A percentile compares a stretch with the other conserved stretches of the same genome.
Evolutionary conservation across 1,284 basidiomycete species (phyloP).

Genomic region (Sphaerobolus stellatus): DNA sequence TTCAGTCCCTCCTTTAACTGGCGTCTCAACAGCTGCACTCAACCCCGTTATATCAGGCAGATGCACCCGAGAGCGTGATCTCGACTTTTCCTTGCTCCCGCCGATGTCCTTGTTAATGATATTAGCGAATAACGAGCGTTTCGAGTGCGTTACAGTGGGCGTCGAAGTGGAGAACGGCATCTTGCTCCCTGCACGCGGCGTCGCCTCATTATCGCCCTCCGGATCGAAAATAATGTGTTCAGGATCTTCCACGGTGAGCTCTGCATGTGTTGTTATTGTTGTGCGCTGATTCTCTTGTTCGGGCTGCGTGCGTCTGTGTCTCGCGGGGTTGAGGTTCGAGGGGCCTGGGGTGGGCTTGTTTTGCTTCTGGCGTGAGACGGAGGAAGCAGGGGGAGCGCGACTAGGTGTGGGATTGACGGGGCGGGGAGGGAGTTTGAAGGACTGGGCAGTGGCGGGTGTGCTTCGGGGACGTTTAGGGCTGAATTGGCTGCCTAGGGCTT

Average conservation of each 20-base stretch:
- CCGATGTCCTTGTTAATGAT: slow-evolving; percentile 16
- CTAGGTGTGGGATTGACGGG: slow-evolving; percentile 6
- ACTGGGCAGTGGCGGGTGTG: slow-evolving; percentile 26
- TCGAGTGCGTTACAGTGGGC: slow-evolving; percentile 22
- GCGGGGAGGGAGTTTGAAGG: background rate
- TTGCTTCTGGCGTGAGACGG: slow-evolving; percentile 14
- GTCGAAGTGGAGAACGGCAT: background rate
- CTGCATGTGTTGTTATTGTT: slow-evolving; percentile 10
- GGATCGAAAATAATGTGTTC: background rate
- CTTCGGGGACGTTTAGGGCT: slow-evolving; percentile 53
- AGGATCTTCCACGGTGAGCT: background rate
- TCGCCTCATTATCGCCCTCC: background rate
- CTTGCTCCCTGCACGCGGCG: slow-evolving; percentile 1
- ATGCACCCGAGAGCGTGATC: slow-evolving; percentile 38
- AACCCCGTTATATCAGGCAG: slow-evolving; percentile 78
- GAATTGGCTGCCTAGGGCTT: slow-evolving; percentile 24
- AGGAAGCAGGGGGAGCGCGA: slow-evolving; percentile 6
- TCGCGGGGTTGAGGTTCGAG: slow-evolving; percentile 7
- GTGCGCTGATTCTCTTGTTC: background rate
- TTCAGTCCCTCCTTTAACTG: slow-evolving; percentile 44
- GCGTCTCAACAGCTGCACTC: slow-evolving; percentile 71
- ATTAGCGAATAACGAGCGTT: slow-evolving; percentile 22
- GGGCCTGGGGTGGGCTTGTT: slow-evolving; percentile 11
- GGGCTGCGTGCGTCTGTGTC: background rate
- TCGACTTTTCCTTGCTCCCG: slow-evolving; percentile 9